Percentiles rank a stretch among this genome's conserved stretches.
Conservation (phyloP, 495 filamentous ascomycete genomes). For the Saxophila tyrrhenica region DNA sequence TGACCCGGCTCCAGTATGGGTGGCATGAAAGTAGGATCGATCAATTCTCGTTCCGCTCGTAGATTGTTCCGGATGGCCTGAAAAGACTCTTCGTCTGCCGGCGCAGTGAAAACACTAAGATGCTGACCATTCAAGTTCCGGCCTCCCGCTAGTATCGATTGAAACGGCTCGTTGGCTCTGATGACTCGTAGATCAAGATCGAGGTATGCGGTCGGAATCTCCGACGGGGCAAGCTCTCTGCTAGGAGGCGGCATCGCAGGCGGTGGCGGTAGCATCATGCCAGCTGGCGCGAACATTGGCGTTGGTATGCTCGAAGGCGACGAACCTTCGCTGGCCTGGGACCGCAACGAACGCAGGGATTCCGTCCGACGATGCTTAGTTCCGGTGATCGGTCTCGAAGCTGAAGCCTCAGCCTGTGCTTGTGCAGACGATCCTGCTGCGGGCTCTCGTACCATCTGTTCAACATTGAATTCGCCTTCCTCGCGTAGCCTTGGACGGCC, state of each 20-base stretch:
- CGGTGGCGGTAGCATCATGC: constrained; percentile 2
- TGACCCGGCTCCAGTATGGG: constrained; percentile 26
- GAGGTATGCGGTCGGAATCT: constrained; percentile 22
- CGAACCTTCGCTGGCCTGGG: constrained; percentile 13
- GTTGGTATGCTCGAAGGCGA: not conserved
- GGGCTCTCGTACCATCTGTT: not conserved
- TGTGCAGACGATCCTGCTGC: not conserved
- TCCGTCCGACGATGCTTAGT: constrained; percentile 8
- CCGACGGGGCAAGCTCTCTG: not conserved
- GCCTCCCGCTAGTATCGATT: constrained; percentile 20
- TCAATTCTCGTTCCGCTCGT: constrained; percentile 27
- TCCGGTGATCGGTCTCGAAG: not conserved
- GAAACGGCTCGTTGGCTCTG: constrained; percentile 28
- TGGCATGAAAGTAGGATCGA: constrained; percentile 33
- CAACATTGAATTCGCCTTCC: constrained; percentile 42
- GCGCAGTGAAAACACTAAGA: constrained; percentile 23
- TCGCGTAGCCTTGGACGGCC: constrained; percentile 85
- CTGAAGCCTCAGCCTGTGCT: not conserved
- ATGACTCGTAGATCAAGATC: constrained; percentile 31
- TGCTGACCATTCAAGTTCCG: constrained; percentile 23
- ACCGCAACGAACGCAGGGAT: constrained; percentile 11
- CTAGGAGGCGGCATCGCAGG: not conserved
- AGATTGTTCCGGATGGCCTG: constrained; percentile 25
- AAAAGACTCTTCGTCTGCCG: constrained; percentile 13
- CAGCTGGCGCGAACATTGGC: not conserved